phyloP scores from a whole-genome alignment of 2,329 filamentous ascomycete genomes.

The Zalaria sp. region DNA sequence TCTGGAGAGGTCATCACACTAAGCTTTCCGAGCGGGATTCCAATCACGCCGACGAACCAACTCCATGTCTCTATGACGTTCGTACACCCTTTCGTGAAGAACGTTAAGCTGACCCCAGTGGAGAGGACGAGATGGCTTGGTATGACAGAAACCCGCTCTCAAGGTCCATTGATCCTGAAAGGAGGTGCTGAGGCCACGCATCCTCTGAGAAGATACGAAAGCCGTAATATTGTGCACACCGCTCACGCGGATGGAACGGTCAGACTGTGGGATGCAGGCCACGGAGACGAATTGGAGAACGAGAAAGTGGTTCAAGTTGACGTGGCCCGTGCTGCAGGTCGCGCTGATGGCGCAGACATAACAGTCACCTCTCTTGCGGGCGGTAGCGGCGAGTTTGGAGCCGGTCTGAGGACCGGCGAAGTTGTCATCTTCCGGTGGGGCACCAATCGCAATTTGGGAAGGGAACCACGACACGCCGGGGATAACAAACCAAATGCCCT shows the following conservation, averaged over 20 bases:
- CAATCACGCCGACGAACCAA: constrained; percentile 85
- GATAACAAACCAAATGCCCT: constrained; percentile 36
- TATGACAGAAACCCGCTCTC: constrained; percentile 69
- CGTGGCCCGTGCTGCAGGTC: constrained; percentile 64
- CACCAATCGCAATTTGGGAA: constrained; percentile 58
- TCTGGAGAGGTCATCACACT: constrained; percentile 83
- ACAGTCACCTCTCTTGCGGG: constrained; percentile 67
- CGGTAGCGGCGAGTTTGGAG: constrained; percentile 71
- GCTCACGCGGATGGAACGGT: constrained; percentile 85
- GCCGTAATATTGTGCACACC: constrained; percentile 71
- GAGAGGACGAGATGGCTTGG: constrained; percentile 76
- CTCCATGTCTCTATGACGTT: constrained; percentile 77
- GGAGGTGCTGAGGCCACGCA: constrained; percentile 64
- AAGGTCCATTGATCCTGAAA: constrained; percentile 62
- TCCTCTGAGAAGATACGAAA: constrained; percentile 63
- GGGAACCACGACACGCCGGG: constrained; percentile 41
- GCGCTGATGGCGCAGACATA: constrained; percentile 64
- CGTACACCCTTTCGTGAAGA: constrained; percentile 77
- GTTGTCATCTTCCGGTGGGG: constrained; percentile 79
- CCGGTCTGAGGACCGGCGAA: constrained; percentile 72
- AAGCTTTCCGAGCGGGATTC: constrained; percentile 83
- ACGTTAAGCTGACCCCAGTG: constrained; percentile 56
- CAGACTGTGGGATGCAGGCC: constrained; percentile 84
- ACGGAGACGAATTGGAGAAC: constrained; percentile 90
- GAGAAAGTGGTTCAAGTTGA: constrained; percentile 69